Percentiles rank a stretch among this genome's conserved stretches.
Conservation (phyloP, 768 basidiomycete genomes). For the Pholiota microspora region DNA sequence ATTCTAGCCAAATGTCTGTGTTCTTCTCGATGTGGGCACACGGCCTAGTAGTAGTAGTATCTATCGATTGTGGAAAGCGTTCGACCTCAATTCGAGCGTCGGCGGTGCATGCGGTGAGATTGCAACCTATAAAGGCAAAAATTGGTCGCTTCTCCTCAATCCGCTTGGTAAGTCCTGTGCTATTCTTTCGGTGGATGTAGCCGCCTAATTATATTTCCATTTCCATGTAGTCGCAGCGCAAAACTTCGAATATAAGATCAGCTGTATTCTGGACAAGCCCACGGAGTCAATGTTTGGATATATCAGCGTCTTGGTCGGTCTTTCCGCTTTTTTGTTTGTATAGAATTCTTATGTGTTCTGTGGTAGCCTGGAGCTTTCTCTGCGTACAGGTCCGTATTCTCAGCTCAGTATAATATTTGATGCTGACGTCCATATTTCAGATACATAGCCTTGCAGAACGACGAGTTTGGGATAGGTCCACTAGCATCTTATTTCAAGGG, state of each 20-base stretch:
- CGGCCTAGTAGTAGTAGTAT: slow-evolving; percentile 85
- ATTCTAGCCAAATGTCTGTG: slow-evolving; percentile 81
- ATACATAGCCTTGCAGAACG: slow-evolving; percentile 88
- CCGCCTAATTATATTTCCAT: not conserved
- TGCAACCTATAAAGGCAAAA: slow-evolving; percentile 87
- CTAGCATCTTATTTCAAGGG: slow-evolving; percentile 97
- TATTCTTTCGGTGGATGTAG: not conserved
- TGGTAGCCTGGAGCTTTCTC: slow-evolving; percentile 95
- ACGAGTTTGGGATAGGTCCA: slow-evolving; percentile 78
- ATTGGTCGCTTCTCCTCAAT: slow-evolving; percentile 79
- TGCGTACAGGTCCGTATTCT: slow-evolving; percentile 60
- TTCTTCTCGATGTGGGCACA: slow-evolving; percentile 93
- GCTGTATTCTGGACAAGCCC: slow-evolving; percentile 88
- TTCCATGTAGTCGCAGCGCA: slow-evolving; percentile 76
- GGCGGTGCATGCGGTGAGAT: slow-evolving; percentile 98
- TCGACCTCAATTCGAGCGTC: slow-evolving; percentile 88
- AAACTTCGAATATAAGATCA: slow-evolving; percentile 94
- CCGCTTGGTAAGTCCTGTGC: slow-evolving; percentile 61
- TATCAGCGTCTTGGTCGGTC: slow-evolving; percentile 81
- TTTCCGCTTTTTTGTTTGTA: not conserved
- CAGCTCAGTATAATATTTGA: not conserved
- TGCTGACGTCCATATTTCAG: slow-evolving; percentile 26
- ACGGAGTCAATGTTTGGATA: slow-evolving; percentile 92
- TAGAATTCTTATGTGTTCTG: not conserved
- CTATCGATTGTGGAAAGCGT: slow-evolving; percentile 95